Percentiles rank a stretch among this genome's conserved stretches.
phyloP scores from a whole-genome alignment of 805 yeast genomes.

The Saccharomycopsis microspora region DNA sequence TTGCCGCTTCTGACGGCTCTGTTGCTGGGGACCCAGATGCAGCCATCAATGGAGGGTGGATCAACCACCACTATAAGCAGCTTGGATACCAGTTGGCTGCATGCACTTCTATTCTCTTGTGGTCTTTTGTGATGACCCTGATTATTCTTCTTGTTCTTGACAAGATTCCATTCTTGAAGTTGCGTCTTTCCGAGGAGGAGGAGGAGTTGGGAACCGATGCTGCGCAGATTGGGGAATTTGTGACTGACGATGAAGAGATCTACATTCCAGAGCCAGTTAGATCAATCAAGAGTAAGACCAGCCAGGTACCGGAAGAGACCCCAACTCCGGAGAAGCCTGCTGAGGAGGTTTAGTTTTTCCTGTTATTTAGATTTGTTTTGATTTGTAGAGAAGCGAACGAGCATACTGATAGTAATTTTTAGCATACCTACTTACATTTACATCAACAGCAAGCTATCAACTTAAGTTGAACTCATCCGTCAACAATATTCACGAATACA shows the following conservation, averaged over 20 bases:
- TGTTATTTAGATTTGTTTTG: too few species aligned
- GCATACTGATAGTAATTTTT: too few species aligned
- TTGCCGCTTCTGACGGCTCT: slow-evolving; percentile 70
- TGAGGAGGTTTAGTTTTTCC: slow-evolving; percentile 2
- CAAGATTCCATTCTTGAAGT: slow-evolving; percentile 66
- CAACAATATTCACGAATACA: too few species aligned
- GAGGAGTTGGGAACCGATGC: slow-evolving; percentile 84
- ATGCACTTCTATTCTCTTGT: slow-evolving; percentile 52
- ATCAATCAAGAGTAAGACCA: slow-evolving; percentile 25
- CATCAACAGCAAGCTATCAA: too few species aligned
- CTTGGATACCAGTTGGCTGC: slow-evolving; percentile 86
- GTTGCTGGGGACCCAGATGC: slow-evolving; percentile 23
- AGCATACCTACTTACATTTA: too few species aligned
- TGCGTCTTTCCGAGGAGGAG: slow-evolving; percentile 77
- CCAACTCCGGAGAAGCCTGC: slow-evolving; percentile 14
- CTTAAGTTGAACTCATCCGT: too few species aligned
- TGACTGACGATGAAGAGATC: slow-evolving; percentile 48
- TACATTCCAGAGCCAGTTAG: slow-evolving; percentile 74
- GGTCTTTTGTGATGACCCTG: slow-evolving; percentile 68
- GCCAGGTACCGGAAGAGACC: slow-evolving; percentile 10
- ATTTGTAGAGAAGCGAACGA: too few species aligned
- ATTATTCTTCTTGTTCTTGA: slow-evolving; percentile 57
- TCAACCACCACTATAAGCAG: slow-evolving; percentile 72
- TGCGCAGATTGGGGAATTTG: slow-evolving; percentile 84
- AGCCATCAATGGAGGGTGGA: slow-evolving; percentile 75